Evolutionary conservation across 2,329 filamentous ascomycete species (phyloP), one percentile per base, ranked within the genome.

Genomic region (Nemania serpens): DNA sequence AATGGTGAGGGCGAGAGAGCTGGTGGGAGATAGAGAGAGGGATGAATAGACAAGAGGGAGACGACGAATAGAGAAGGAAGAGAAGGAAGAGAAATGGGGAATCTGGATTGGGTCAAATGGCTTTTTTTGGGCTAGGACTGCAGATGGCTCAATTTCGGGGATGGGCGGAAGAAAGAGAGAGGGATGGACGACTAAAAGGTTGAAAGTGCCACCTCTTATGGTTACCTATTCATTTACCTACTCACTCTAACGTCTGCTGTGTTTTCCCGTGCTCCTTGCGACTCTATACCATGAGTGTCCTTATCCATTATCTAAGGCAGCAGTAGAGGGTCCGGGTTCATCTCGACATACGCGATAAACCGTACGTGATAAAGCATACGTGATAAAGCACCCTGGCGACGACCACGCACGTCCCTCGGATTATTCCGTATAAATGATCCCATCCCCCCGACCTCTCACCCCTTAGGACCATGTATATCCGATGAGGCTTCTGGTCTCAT

Each of bases 351-450:
- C 25, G 7, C 7, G 25, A 29, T 29, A 29, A 29, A 29, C 25
- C 25, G 25, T 4, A 3, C 25, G 25, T 29, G 25, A 29, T 29
- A 29, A 29, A 55, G 49, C 22, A 41, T 17, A 34, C 54, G 39
- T 47, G 46, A 55, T 39, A 39, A 47, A 45, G 55, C 49, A 29
- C 58, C 37, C 17, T 22, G 36, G 25, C 37, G 37, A 45, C 34
- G 41, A 12, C 68, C 65, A 68, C 54, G 66, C 62, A 65, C 49
- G 36, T 61, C 55, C 47, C 61, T 60, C 63, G 50, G 64, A 65
- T 70, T 67, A 66, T 65, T 60, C 57, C 56, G 52, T 59, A 62
- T 62, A 29, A 66, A 60, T 57, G 43, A 58, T 70, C 68, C 68
- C 62, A 51, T 37, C 4, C 36, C 52, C 55, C 61, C 64, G 64